A percentile compares a stretch with the other conserved stretches of the same genome.
phyloP scores from a whole-genome alignment of 106 monocot genomes.

The Dioscorea zingiberensis region DNA sequence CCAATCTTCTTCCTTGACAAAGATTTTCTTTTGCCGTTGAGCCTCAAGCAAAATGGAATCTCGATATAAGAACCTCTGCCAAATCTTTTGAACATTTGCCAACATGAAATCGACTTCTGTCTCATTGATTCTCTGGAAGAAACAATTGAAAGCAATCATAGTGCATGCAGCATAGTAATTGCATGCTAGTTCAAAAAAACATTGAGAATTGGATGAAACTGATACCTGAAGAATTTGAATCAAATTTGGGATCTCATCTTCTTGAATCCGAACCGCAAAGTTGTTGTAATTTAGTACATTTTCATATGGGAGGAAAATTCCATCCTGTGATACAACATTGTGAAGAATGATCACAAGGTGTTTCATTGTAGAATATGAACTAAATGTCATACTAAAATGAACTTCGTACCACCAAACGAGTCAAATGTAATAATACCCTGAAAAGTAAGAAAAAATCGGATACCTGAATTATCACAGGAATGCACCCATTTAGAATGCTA shows the following conservation, averaged over 20 bases:
- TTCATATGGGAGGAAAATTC: conserved; percentile 88
- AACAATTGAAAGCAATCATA: conserved; percentile 1
- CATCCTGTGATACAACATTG: conserved; percentile 63
- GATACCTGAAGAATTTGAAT: conserved; percentile 59
- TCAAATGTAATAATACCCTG: not conserved
- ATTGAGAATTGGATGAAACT: not conserved
- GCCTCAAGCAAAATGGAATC: conserved; percentile 74
- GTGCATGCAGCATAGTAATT: not conserved
- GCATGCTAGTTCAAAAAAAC: not conserved
- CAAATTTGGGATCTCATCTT: conserved; percentile 85
- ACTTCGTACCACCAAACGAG: not conserved
- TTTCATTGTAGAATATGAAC: not conserved
- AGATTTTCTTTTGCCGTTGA: conserved; percentile 48
- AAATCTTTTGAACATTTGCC: conserved; percentile 54
- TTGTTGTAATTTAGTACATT: conserved; percentile 78
- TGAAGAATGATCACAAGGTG: too few species aligned
- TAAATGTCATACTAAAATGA: not conserved
- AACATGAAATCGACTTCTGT: conserved; percentile 67
- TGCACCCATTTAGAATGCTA: conserved; percentile 82
- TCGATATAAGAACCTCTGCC: conserved; percentile 74
- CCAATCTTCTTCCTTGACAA: conserved; percentile 45
- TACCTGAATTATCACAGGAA: conserved; percentile 97
- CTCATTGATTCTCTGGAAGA: conserved; percentile 49
- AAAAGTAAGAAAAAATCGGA: not conserved
- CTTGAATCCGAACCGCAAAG: conserved; percentile 73